Percentiles rank a stretch among this genome's conserved stretches.
Conservation (phyloP, 2,329 filamentous ascomycete species). For the Calonectria crousiana region DNA sequence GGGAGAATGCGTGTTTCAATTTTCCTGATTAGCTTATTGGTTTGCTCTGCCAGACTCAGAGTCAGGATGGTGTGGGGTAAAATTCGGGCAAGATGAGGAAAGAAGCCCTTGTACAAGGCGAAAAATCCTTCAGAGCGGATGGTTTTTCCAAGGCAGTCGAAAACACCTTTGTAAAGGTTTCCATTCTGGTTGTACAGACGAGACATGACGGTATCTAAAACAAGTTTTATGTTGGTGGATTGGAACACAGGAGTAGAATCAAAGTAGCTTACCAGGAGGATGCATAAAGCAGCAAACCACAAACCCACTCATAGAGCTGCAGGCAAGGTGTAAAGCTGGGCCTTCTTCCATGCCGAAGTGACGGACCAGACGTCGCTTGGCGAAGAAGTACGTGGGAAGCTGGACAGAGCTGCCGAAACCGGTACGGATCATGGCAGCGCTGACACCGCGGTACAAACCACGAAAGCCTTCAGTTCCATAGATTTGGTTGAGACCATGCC, state of each 20-base stretch:
- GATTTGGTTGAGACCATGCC: conserved; percentile 86
- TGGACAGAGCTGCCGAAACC: conserved; percentile 97
- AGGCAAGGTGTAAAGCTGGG: conserved; percentile 86
- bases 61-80: conserved; percentile 96
- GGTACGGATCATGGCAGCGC: conserved; percentile 94
- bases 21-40: conserved; percentile 89
- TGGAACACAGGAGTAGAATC: background rate
- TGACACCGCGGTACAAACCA: conserved; percentile 91
- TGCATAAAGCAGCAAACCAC: conserved; percentile 99
- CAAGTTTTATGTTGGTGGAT: conserved; percentile 14
- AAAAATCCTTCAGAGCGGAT: conserved; percentile 90
- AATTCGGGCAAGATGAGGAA: conserved; percentile 93
- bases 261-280: conserved; percentile 76
- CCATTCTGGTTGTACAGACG: conserved; percentile 99
- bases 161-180: conserved; percentile 93
- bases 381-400: conserved; percentile 97
- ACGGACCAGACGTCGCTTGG: conserved; percentile 85
- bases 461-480: conserved; percentile 80
- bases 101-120: conserved; percentile 97
- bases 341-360: conserved; percentile 93
- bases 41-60: conserved; percentile 94
- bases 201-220: conserved; percentile 92
- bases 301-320: conserved; percentile 91
- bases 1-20: conserved; percentile 74
- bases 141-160: conserved; percentile 93